Conservation (phyloP, 352 stramenopile species). For the Phytophthora tentaculata region DNA sequence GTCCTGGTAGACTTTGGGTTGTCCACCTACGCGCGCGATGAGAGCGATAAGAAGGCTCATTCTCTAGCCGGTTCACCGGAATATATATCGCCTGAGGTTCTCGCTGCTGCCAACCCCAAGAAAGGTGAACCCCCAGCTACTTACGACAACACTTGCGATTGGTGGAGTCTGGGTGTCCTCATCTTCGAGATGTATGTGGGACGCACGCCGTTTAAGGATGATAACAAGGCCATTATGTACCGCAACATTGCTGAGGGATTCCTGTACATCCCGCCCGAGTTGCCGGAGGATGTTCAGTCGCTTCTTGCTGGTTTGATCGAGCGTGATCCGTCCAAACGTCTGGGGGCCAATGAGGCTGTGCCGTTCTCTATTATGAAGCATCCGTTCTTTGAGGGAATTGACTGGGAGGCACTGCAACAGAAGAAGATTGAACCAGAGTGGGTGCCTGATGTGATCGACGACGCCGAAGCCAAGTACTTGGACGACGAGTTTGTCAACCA, state of each 20-base stretch:
- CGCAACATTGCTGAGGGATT: constrained; percentile 89
- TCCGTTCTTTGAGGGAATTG: constrained; percentile 86
- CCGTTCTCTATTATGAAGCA: constrained; percentile 91
- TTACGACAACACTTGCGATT: constrained; percentile 89
- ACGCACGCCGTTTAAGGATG: constrained; percentile 92
- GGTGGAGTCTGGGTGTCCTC: constrained; percentile 91
- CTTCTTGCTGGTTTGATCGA: constrained; percentile 81
- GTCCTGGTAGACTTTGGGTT: constrained; percentile 93
- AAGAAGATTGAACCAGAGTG: constrained; percentile 85
- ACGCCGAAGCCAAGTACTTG: constrained; percentile 87
- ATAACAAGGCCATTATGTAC: constrained; percentile 93
- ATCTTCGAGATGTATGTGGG: constrained; percentile 93
- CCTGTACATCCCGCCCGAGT: constrained; percentile 80
- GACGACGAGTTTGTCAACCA: constrained; percentile 91
- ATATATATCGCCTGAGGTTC: constrained; percentile 94
- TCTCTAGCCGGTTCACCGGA: constrained; percentile 85
- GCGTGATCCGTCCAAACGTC: constrained; percentile 71
- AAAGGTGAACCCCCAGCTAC: constrained; percentile 41
- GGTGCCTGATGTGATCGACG: constrained; percentile 83
- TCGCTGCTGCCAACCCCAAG: constrained; percentile 63
- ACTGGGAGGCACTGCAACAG: constrained; percentile 86
- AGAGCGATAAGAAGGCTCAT: constrained; percentile 58
- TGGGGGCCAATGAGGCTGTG: constrained; percentile 77
- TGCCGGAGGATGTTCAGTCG: constrained; percentile 77
- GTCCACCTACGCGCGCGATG: constrained; percentile 76